Conservation (phyloP, 164 flowering plant species). For the Kingdonia uniflora region DNA sequence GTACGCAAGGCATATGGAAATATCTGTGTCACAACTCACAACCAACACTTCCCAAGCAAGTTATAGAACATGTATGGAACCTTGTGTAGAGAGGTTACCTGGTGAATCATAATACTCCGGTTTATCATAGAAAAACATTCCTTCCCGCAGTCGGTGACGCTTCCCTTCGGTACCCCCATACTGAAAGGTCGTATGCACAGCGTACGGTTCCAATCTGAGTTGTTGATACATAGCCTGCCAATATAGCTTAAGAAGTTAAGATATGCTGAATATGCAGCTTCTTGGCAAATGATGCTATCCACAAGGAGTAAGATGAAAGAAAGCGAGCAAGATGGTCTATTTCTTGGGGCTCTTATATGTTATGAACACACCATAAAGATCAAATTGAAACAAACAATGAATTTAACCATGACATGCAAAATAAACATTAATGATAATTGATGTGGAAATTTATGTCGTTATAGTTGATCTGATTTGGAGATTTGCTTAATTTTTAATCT, state of each 20-base stretch:
- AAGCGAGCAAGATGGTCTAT: too few relatives aligned
- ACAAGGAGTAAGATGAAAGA: too few relatives aligned
- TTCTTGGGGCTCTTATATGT: too few relatives aligned
- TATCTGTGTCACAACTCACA: neutral
- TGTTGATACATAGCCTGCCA: slow-evolving; percentile 81
- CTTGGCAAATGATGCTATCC: neutral
- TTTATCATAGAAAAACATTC: slow-evolving; percentile 76
- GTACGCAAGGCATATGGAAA: too few relatives aligned
- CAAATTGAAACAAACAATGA: too few relatives aligned
- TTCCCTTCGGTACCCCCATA: slow-evolving; percentile 96
- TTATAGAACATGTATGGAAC: neutral
- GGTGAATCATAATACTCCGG: slow-evolving; percentile 93
- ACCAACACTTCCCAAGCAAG: neutral
- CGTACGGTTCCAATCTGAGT: slow-evolving; percentile 87
- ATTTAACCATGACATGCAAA: too few relatives aligned
- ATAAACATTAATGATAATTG: too few relatives aligned
- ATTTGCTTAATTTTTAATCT: too few relatives aligned
- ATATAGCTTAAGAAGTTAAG: slow-evolving; percentile 3
- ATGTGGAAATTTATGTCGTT: too few relatives aligned
- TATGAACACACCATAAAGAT: too few relatives aligned
- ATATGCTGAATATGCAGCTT: neutral
- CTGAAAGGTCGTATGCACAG: slow-evolving; percentile 97
- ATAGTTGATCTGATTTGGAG: too few relatives aligned
- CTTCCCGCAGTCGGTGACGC: slow-evolving; percentile 92
- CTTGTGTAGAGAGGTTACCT: slow-evolving; percentile 30